Evolutionary conservation across 352 stramenopile genomes (phyloP), one percentile per base, ranked within the genome.

Genomic region (Sclerospora graminicola): DNA sequence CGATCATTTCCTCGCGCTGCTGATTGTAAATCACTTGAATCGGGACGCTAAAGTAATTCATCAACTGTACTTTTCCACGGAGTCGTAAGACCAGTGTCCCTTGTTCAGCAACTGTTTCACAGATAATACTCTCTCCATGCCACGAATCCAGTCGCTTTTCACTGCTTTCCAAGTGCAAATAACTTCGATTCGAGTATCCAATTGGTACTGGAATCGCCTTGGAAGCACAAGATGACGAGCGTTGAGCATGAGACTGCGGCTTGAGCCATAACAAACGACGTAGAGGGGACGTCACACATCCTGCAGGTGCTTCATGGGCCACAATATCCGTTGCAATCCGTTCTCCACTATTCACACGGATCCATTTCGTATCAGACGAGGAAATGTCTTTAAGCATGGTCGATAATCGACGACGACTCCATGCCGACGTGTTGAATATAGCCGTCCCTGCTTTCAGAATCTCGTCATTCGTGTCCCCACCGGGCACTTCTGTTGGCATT

Each of bases 121-220:
- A 89, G 40, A 92, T 87, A 30, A 89, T 81, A 43, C 69, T 84
- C 48, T 89, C 68, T 3, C 78, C 75, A 37, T 84, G 71, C 74
- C 77, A 87, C 10, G 66, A 67, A 38, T 86, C 71, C 19, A 65
- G 66, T 32, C 70, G 66, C 19, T 73, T 69, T 16, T 57, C 69
- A 24, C 61, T 66, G 44, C 64, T 87, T 36, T 92, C 77, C 4
- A 92, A 55, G 18, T 89, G 80, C 40, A 92, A 57, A 48, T 86
- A 92, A 33, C 77, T 89, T 19, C 79, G 69, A 54, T 92, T 87
- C 6, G 75, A 89, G 48, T 92, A 89, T 13, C 79, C 80, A 42
- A 92, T 92, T 0, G 80, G 80, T n/a, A 92, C 80, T 11, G 79
- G 76, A 41, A 89, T 89, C 5, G 77, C 66, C 41, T 92, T 89